phyloP scores from a whole-genome alignment of 2,329 filamentous ascomycete genomes.

The Fusarium graminum region DNA sequence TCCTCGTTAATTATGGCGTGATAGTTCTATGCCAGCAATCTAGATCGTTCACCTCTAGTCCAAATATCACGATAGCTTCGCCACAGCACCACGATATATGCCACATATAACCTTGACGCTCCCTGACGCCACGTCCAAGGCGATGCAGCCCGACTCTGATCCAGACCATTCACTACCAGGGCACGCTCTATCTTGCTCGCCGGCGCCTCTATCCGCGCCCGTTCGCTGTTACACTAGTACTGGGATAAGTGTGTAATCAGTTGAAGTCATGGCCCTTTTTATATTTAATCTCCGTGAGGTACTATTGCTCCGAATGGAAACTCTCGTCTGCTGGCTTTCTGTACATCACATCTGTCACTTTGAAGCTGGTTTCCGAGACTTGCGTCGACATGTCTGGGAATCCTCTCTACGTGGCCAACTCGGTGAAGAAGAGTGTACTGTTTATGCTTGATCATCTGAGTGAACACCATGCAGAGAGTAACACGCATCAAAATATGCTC shows the following conservation, averaged over 20 bases:
- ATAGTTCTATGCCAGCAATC: neutral
- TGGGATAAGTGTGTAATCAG: conserved; percentile 7
- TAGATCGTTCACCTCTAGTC: neutral
- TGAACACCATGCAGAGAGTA: conserved; percentile 3
- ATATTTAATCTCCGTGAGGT: conserved; percentile 21
- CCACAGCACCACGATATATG: conserved; percentile 10
- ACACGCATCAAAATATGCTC: conserved; percentile 9
- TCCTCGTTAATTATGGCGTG: neutral
- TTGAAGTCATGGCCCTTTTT: conserved; percentile 18
- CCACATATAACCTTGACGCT: conserved; percentile 3
- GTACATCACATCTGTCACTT: conserved; percentile 29
- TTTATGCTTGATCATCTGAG: conserved; percentile 23
- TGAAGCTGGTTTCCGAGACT: conserved; percentile 31
- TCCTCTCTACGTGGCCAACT: conserved; percentile 21
- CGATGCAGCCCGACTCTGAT: conserved; percentile 7
- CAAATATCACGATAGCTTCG: conserved; percentile 31
- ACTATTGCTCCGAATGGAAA: conserved; percentile 1
- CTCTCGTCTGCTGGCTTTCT: conserved; percentile 5
- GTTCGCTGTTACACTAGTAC: conserved; percentile 29
- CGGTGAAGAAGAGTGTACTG: conserved; percentile 22
- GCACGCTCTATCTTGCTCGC: conserved; percentile 18
- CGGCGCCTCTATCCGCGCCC: conserved; percentile 10
- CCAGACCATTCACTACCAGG: conserved; percentile 18
- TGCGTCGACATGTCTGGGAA: conserved; percentile 27
- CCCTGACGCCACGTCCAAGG: conserved; percentile 4